Evolutionary conservation across 129 eudicot genomes (phyloP).

Genomic region (Glebionis coronaria): DNA sequence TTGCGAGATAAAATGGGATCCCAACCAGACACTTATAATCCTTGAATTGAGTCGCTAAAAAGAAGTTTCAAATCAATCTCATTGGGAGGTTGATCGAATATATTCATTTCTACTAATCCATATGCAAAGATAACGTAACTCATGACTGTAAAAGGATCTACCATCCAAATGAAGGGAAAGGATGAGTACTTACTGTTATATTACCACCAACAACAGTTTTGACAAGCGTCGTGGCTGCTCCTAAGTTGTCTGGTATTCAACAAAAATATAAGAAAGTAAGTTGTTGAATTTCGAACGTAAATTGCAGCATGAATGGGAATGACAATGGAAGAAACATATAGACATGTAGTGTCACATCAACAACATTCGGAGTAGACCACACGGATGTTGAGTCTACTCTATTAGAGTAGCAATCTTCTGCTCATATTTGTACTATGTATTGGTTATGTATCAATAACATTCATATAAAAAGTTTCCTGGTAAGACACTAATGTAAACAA

Average conservation of each 20-base stretch:
- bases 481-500: too few species aligned
- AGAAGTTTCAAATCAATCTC: slow-evolving; percentile 16
- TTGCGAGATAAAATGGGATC: neutral
- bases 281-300: neutral
- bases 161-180: slow-evolving; percentile 11
- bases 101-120: neutral
- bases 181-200: slow-evolving; percentile 57
- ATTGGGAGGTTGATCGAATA: neutral
- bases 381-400: too few species aligned
- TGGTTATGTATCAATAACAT: neutral
- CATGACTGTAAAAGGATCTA: neutral
- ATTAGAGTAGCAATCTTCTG: neutral
- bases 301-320: slow-evolving; percentile 1
- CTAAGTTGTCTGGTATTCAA: slow-evolving; percentile 62
- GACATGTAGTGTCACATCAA: slow-evolving; percentile 4
- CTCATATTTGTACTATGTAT: neutral
- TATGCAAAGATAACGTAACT: neutral
- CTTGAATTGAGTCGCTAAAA: neutral
- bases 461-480: neutral
- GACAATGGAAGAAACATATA: neutral
- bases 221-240: slow-evolving; percentile 79
- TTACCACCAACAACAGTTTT: slow-evolving; percentile 78
- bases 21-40: neutral
- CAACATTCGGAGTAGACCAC: neutral
- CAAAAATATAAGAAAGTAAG: slow-evolving; percentile 11